Evolutionary conservation across 2,329 filamentous ascomycete species (phyloP).

Genomic region (Fusarium sarcochroum): DNA sequence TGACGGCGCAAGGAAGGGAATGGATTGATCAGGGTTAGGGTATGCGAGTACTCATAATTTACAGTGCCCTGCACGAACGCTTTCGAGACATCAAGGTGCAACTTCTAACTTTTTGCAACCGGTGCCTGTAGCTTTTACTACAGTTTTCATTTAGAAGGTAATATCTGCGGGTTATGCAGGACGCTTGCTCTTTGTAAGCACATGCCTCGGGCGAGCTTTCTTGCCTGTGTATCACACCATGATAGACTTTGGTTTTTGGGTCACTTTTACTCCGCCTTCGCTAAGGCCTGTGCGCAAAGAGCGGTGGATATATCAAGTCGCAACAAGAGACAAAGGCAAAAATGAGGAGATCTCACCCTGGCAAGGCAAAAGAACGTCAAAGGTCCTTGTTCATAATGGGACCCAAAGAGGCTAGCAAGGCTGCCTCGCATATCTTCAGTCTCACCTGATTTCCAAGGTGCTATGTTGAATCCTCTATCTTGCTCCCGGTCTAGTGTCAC

Average conservation of each 20-base stretch:
- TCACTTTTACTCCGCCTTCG: background rate
- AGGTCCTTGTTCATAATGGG: slow-evolving; percentile 18
- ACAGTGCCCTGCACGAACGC: slow-evolving; percentile 17
- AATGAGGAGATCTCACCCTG: slow-evolving; percentile 13
- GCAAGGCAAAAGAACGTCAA: slow-evolving; percentile 18
- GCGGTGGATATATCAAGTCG: slow-evolving; percentile 36
- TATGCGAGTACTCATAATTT: slow-evolving; percentile 32
- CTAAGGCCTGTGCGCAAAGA: slow-evolving; percentile 41
- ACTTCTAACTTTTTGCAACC: background rate
- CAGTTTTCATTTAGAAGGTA: background rate
- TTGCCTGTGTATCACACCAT: background rate
- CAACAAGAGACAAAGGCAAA: slow-evolving; percentile 6
- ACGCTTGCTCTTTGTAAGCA: background rate
- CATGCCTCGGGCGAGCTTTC: background rate
- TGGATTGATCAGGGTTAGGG: slow-evolving; percentile 39
- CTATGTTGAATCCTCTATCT: background rate
- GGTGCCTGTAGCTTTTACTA: background rate
- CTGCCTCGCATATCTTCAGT: slow-evolving; percentile 38
- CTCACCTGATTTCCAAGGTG: slow-evolving; percentile 45
- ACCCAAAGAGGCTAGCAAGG: slow-evolving; percentile 9
- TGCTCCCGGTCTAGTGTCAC: background rate
- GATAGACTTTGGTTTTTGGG: background rate
- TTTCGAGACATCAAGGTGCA: slow-evolving; percentile 13
- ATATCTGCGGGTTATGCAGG: background rate
- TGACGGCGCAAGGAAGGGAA: slow-evolving; percentile 50